These are phyloP conservation scores for Colletotrichum tabaci DNA, from an alignment of 2,329 filamentous ascomycete genomes.

Conservation along the genomic window DNA sequence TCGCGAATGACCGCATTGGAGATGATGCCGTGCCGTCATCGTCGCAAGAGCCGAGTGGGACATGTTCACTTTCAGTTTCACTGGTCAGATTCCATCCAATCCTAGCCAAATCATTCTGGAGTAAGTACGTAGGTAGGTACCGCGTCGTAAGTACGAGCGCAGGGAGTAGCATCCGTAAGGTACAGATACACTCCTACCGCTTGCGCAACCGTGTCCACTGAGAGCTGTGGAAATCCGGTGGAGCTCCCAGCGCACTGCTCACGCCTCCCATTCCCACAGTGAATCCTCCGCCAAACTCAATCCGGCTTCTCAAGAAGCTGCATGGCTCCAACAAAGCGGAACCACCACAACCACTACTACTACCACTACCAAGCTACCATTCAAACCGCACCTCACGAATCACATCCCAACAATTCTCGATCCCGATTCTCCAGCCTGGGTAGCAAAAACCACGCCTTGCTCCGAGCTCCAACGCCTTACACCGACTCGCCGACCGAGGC, in stretches of 20 bases:
- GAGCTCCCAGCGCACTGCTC: constrained; percentile 11
- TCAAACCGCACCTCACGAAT: constrained; percentile 4
- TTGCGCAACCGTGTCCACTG: constrained; percentile 40
- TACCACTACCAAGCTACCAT: not conserved
- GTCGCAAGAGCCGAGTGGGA: not conserved
- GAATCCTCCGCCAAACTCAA: constrained; percentile 6
- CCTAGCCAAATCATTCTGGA: not conserved
- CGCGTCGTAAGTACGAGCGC: too few species aligned
- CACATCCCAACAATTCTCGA: constrained; percentile 23
- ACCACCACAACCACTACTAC: not conserved
- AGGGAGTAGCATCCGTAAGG: too few species aligned
- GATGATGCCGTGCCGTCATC: constrained; percentile 18
- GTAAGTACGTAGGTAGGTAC: not conserved
- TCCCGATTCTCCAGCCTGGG: not conserved
- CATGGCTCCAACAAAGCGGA: not conserved
- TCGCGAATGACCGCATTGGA: not conserved
- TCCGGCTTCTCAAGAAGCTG: constrained; percentile 14
- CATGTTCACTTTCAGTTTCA: not conserved
- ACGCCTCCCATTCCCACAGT: constrained; percentile 25
- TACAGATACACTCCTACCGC: not conserved
- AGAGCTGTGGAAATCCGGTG: constrained; percentile 9
- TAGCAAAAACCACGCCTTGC: constrained; percentile 6
- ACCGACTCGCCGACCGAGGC: constrained; percentile 36
- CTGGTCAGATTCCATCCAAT: constrained; percentile 21
- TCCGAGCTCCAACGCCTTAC: constrained; percentile 27